Conservation (phyloP, 176 grass and related monocot genomes). For the Bonia amplexicaulis region DNA sequence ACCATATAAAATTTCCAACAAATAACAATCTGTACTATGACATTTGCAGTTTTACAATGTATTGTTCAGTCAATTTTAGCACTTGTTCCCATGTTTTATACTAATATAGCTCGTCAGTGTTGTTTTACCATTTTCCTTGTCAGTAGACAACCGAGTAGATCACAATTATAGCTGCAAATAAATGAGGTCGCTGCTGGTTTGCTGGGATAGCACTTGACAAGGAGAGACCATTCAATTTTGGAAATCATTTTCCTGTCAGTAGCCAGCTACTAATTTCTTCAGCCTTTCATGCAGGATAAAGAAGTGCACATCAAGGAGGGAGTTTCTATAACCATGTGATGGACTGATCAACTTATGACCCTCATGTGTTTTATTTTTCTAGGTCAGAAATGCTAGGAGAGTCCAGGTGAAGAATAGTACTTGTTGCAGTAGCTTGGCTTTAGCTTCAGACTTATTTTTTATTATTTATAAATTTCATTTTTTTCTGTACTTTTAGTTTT, state of each 20-base stretch:
- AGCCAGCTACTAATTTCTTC: constrained; percentile 38
- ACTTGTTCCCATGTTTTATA: neutral
- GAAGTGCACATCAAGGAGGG: constrained; percentile 22
- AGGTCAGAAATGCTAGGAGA: constrained; percentile 3
- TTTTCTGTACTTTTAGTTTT: too few relatives aligned
- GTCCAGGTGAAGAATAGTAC: constrained; percentile 15
- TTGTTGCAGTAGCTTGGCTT: constrained; percentile 26
- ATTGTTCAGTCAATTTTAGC: neutral
- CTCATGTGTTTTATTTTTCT: constrained; percentile 18
- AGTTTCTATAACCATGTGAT: constrained; percentile 37
- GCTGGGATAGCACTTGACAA: constrained; percentile 32
- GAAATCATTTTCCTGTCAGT: constrained; percentile 55
- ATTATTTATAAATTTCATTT: too few relatives aligned
- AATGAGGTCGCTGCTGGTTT: constrained; percentile 45
- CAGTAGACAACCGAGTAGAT: constrained; percentile 26
- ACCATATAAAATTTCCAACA: too few relatives aligned
- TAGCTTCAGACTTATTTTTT: too few relatives aligned
- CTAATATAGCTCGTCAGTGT: neutral
- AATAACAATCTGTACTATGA: neutral
- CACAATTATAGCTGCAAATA: constrained; percentile 36
- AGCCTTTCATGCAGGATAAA: constrained; percentile 29
- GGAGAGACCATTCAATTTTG: constrained; percentile 43
- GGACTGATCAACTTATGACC: constrained; percentile 31
- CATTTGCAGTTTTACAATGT: neutral
- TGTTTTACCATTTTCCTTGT: constrained; percentile 1